phyloP scores from a whole-genome alignment of 2,329 filamentous ascomycete genomes.

The Parasarocladium wereldwijsianum region DNA sequence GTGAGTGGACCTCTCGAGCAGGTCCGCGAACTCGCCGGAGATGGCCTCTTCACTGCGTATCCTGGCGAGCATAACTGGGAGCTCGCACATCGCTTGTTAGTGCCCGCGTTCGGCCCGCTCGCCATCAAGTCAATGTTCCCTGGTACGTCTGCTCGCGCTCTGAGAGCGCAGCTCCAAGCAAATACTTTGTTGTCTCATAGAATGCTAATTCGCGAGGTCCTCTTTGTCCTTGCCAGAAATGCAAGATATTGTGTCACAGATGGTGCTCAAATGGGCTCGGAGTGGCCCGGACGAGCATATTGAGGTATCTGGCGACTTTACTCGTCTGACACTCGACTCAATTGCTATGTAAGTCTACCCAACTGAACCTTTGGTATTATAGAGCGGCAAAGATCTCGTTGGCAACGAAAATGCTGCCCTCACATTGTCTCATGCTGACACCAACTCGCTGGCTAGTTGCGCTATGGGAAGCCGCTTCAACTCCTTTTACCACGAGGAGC shows the following conservation, averaged over 20 bases:
- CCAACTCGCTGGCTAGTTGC: slow-evolving; percentile 21
- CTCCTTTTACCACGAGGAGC: slow-evolving; percentile 36
- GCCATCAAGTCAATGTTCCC: slow-evolving; percentile 42
- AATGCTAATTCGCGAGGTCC: no score
- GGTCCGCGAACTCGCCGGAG: slow-evolving; percentile 33
- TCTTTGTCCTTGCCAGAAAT: no score
- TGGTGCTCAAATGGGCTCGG: slow-evolving; percentile 40
- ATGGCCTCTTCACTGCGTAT: slow-evolving; percentile 11
- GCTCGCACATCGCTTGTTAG: slow-evolving; percentile 44
- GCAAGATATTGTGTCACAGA: slow-evolving; percentile 35
- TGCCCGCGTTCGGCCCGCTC: slow-evolving; percentile 51
- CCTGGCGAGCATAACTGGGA: slow-evolving; percentile 16
- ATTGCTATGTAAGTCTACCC: slow-evolving; percentile 31
- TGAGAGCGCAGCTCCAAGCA: no score
- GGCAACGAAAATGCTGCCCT: no score
- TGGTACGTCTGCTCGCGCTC: no score
- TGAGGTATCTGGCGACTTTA: slow-evolving; percentile 42
- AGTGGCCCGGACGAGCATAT: slow-evolving; percentile 25
- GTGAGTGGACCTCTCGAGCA: slow-evolving; percentile 29
- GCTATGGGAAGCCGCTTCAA: slow-evolving; percentile 45
- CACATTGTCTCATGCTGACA: no score
- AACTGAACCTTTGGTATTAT: not conserved
- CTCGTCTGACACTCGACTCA: slow-evolving; percentile 44
- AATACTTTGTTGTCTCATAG: no score
- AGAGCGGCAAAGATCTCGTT: no score